Conservation (phyloP, 208 protist genomes). For the Polymyxa betae region DNA sequence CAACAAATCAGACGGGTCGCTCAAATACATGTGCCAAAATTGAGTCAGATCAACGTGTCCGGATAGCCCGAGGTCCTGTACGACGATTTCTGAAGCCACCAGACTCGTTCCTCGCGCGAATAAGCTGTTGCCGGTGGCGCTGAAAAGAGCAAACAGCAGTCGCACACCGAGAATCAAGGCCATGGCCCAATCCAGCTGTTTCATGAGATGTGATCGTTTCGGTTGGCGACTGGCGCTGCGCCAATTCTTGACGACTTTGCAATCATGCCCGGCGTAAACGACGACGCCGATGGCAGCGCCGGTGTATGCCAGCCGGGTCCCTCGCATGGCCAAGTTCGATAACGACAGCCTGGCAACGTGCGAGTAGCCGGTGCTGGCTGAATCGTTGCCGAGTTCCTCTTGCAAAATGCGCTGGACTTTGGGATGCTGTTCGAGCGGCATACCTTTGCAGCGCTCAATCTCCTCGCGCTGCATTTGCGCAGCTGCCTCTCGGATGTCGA, state of each 20-base stretch:
- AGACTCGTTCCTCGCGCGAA: background rate
- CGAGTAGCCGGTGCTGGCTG: background rate
- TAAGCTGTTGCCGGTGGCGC: slow-evolving; percentile 14
- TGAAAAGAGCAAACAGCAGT: background rate
- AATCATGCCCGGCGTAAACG: slow-evolving; percentile 38
- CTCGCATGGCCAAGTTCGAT: background rate
- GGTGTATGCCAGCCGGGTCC: slow-evolving; percentile 18
- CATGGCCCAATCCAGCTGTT: background rate
- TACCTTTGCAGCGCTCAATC: background rate
- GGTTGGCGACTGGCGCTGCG: too few species aligned
- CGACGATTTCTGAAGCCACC: background rate
- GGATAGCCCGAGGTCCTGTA: background rate
- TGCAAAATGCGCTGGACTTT: slow-evolving; percentile 29
- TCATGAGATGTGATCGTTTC: slow-evolving; percentile 41
- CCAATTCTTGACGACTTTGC: slow-evolving; percentile 33
- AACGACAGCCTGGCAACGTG: background rate
- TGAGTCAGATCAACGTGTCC: background rate
- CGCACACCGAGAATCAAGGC: background rate
- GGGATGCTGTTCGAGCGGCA: background rate
- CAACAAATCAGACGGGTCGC: background rate
- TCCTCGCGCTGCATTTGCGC: slow-evolving; percentile 29
- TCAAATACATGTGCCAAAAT: slow-evolving; percentile 37
- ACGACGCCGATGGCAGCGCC: background rate
- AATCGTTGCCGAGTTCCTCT: background rate
- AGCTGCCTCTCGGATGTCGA: slow-evolving; percentile 25